Evolutionary conservation across 305 asterid species (phyloP).

Genomic region (Fraxinus sp.): DNA sequence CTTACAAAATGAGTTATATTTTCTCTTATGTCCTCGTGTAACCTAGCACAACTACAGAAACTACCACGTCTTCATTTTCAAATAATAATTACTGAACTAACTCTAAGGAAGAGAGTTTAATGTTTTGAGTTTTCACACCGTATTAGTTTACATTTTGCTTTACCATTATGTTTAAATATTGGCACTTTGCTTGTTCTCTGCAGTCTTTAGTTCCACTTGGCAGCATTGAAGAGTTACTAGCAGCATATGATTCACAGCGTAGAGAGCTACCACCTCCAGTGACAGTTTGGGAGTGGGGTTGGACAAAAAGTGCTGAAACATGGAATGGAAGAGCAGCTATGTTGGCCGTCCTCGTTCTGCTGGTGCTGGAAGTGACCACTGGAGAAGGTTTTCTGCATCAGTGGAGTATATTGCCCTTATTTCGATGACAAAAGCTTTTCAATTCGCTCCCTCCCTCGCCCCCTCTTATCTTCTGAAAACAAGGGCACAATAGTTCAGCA

Average conservation of each 20-base stretch:
- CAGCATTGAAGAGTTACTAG: slow-evolving; percentile 91
- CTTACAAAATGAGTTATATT: neutral
- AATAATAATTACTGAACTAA: neutral
- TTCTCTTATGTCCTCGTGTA: neutral
- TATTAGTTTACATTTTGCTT: neutral
- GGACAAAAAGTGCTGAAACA: slow-evolving; percentile 99
- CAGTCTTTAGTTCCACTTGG: slow-evolving; percentile 98
- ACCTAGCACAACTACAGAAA: neutral
- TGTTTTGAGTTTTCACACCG: neutral
- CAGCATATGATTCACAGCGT: slow-evolving; percentile 92
- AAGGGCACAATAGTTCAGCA: slow-evolving; percentile 8
- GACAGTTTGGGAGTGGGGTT: slow-evolving; percentile 96
- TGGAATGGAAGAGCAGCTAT: slow-evolving; percentile 99
- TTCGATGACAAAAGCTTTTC: slow-evolving; percentile 34
- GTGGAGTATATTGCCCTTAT: slow-evolving; percentile 77
- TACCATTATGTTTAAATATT: slow-evolving; percentile 1
- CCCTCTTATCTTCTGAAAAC: too few species aligned
- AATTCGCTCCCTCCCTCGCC: neutral
- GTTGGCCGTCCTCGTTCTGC: slow-evolving; percentile 80
- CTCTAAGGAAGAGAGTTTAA: neutral
- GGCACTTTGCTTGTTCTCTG: slow-evolving; percentile 25
- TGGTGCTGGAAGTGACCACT: slow-evolving; percentile 84
- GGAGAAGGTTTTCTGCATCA: slow-evolving; percentile 94
- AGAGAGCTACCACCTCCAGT: slow-evolving; percentile 94
- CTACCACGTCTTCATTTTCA: neutral